Evolutionary conservation across 306 rosid genomes (phyloP).

Genomic region (Cicer bijugum): DNA sequence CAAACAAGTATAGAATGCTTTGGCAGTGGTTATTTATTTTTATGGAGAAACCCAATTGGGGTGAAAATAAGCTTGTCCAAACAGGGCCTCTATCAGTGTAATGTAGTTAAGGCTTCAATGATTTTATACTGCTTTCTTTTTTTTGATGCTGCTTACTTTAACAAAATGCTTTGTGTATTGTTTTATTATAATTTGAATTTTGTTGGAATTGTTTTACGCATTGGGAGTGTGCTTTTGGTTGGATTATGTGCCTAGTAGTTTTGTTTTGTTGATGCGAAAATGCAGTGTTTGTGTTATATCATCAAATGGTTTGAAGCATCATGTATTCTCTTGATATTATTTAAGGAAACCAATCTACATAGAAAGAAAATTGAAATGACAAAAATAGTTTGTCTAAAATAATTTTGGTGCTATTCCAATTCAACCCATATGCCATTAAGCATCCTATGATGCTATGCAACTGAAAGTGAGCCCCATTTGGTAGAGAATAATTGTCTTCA

Average conservation of each 20-base stretch:
- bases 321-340: too few species aligned
- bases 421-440: neutral
- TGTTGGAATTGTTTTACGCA: too few species aligned
- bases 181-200: too few species aligned
- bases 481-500: neutral
- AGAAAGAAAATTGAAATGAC: neutral
- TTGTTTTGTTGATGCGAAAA: too few species aligned
- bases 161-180: neutral
- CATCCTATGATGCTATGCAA: neutral
- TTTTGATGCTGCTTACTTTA: neutral
- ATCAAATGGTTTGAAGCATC: too few species aligned
- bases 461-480: neutral
- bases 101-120: neutral
- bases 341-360: neutral
- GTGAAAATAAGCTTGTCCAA: neutral
- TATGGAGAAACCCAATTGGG: neutral
- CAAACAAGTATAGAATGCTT: neutral
- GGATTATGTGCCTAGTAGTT: too few species aligned
- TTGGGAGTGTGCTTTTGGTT: too few species aligned
- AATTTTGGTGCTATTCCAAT: neutral
- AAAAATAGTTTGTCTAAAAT: neutral
- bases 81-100: neutral
- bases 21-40: neutral
- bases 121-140: neutral
- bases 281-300: too few species aligned